Evolutionary conservation across 306 rosid species (phyloP), one percentile per base, ranked within the genome.

Genomic region (Fagus sylvatica): DNA sequence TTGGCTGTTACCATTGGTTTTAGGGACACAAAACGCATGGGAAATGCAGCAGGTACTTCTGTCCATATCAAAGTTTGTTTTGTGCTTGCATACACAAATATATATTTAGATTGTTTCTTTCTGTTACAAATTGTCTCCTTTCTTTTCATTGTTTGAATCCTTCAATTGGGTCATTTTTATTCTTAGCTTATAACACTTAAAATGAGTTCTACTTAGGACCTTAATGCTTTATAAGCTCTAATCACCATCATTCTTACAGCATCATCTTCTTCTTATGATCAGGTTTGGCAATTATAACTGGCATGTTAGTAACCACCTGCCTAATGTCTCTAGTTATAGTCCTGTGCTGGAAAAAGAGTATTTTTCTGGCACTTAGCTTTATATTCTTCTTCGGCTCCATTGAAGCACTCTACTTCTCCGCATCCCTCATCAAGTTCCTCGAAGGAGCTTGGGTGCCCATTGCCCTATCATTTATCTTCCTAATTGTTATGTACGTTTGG

Each of bases 361-460:
- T 83, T 65, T 69, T 79, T 69, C 85, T 87, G 16, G 98, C 98
- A 67, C 73, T 96, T 66, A 87, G 88, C 85, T 96, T 96, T 78
- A 19, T 93, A 73, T 61, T 96, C 82, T 86, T 96, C 91, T 96
- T 96, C 28, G 99, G 99, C 74, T 96, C 91, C 78, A 84, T 96
- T 62, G 99, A 96, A 78, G 97, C 96, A 56, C 98, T 96, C 79
- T 96, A 96, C 88, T 96, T 96, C 88, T 93, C 99, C 32, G 99
- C 99, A 32, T 91, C 99, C 8, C 91, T 96, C 83, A 96, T 91
- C 82, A 96, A 96, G 87, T 96, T 96, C 83, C 90, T 82, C 28
- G 98, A 96, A 75, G 99, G 99, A 42, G 99, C 98, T 1, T 96
- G 99, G 99, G 97, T 96, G 69, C 99, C 99, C 7, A 62, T 96